These are phyloP conservation scores for Biscogniauxia sp. DNA, from an alignment of 2,329 filamentous ascomycete species.

Conservation along the genomic window DNA sequence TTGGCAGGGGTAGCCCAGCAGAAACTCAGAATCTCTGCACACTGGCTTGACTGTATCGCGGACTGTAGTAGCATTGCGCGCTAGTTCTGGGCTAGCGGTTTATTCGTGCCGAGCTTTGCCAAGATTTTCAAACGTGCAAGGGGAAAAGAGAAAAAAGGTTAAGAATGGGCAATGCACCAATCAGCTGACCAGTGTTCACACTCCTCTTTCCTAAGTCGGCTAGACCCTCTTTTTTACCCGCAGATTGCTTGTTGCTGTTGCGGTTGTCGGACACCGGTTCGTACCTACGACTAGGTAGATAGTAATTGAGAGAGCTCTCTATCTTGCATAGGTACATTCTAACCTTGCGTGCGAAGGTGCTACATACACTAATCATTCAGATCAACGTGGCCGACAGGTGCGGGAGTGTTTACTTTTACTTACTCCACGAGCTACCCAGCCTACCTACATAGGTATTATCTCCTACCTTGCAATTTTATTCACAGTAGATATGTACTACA, in stretches of 20 bases:
- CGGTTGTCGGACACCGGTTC: background rate
- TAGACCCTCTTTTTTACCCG: conserved; percentile 13
- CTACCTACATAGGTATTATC: no score
- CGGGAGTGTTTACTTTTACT: background rate
- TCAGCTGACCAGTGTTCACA: conserved; percentile 2
- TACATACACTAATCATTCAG: background rate
- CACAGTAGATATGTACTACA: no score
- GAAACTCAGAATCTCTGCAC: background rate
- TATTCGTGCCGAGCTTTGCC: conserved; percentile 12
- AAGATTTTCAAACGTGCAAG: conserved; percentile 19
- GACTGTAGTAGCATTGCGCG: background rate
- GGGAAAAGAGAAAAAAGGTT: conserved; percentile 8
- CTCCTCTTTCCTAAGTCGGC: conserved; percentile 16
- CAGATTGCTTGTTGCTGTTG: background rate
- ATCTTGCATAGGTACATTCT: background rate
- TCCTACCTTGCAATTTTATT: background rate
- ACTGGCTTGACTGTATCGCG: background rate
- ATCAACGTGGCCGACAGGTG: background rate
- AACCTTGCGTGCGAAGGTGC: background rate
- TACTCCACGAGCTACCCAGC: background rate
- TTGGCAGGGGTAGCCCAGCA: background rate
- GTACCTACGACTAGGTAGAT: conserved; percentile 1
- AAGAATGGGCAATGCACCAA: conserved; percentile 10
- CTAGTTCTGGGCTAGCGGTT: background rate
- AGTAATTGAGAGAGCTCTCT: background rate